A percentile compares a stretch with the other conserved stretches of the same genome.
Evolutionary conservation across 768 basidiomycete species (phyloP).

Genomic region (Zangia roseola): DNA sequence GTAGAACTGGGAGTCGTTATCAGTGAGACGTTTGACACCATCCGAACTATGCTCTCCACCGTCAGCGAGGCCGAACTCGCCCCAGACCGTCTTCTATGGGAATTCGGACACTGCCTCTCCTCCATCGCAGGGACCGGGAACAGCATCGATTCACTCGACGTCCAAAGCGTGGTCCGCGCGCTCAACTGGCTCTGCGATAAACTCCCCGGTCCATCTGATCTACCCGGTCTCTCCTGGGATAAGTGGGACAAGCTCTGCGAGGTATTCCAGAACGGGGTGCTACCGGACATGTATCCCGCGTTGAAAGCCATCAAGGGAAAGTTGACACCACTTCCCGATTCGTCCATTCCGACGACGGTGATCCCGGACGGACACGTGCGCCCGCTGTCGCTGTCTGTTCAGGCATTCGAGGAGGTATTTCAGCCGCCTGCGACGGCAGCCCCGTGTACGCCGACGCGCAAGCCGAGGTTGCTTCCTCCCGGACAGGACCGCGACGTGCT

Average conservation of each 20-base stretch:
- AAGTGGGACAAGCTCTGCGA: conserved; percentile 49
- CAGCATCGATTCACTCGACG: conserved; percentile 30
- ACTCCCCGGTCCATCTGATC: conserved; percentile 42
- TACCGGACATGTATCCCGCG: conserved; percentile 27
- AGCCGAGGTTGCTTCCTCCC: conserved; percentile 27
- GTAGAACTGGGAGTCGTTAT: conserved; percentile 18
- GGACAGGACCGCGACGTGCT: conserved; percentile 37
- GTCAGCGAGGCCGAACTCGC: conserved; percentile 23
- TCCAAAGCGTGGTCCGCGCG: conserved; percentile 41
- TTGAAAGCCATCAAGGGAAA: conserved; percentile 34
- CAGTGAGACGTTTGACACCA: conserved; percentile 25
- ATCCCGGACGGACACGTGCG: conserved; percentile 31
- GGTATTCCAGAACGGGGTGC: conserved; percentile 28
- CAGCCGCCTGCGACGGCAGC: conserved; percentile 33
- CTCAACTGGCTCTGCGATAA: conserved; percentile 58
- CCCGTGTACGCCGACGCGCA: conserved; percentile 57
- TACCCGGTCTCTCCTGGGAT: conserved; percentile 49
- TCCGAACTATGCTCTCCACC: conserved; percentile 26
- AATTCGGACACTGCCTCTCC: conserved; percentile 38
- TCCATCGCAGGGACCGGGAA: conserved; percentile 27
- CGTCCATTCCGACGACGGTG: conserved; percentile 27
- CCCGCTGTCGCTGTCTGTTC: conserved; percentile 42
- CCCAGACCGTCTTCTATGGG: conserved; percentile 30
- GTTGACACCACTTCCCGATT: conserved; percentile 28
- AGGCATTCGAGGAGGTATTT: conserved; percentile 49